Conservation (phyloP, 2,329 filamentous ascomycete genomes). For the Botrytis sinoallii region DNA sequence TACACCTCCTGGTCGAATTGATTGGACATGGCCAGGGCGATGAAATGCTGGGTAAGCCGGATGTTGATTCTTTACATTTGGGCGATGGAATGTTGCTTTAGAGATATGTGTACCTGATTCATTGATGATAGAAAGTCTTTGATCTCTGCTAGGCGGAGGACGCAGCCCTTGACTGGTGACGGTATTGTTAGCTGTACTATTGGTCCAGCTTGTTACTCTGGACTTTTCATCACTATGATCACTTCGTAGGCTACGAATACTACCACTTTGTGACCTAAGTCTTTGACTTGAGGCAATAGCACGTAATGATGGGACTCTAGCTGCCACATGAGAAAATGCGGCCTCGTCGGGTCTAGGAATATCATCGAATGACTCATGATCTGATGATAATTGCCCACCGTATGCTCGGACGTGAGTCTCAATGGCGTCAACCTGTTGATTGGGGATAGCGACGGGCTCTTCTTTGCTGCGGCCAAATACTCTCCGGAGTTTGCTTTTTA, state of each 20-base stretch:
- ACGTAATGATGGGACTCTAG: constrained; percentile 51
- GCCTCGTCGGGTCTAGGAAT: constrained; percentile 42
- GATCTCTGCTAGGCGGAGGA: constrained; percentile 45
- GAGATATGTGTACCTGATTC: constrained; percentile 50
- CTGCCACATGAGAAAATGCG: constrained; percentile 48
- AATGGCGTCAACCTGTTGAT: constrained; percentile 51
- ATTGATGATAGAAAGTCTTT: constrained; percentile 63
- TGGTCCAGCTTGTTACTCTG: constrained; percentile 68
- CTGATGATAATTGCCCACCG: constrained; percentile 29
- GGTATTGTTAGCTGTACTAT: constrained; percentile 57
- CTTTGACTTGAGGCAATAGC: constrained; percentile 46
- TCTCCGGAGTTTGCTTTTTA: constrained; percentile 60
- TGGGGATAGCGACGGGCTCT: constrained; percentile 42
- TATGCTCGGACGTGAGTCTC: constrained; percentile 34
- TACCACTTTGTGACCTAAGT: constrained; percentile 52
- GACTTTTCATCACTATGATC: constrained; percentile 51
- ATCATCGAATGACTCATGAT: constrained; percentile 38
- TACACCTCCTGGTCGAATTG: constrained; percentile 37
- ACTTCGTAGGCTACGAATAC: constrained; percentile 49
- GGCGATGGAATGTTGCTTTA: constrained; percentile 40
- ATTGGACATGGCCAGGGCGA: constrained; percentile 19
- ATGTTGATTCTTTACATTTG: constrained; percentile 32
- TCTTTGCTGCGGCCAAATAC: constrained; percentile 49
- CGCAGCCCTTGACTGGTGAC: constrained; percentile 41
- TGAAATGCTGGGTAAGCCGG: constrained; percentile 32